Base-by-base conservation (phyloP, 805 yeast species). In the Starmerella roubikii region DNA sequence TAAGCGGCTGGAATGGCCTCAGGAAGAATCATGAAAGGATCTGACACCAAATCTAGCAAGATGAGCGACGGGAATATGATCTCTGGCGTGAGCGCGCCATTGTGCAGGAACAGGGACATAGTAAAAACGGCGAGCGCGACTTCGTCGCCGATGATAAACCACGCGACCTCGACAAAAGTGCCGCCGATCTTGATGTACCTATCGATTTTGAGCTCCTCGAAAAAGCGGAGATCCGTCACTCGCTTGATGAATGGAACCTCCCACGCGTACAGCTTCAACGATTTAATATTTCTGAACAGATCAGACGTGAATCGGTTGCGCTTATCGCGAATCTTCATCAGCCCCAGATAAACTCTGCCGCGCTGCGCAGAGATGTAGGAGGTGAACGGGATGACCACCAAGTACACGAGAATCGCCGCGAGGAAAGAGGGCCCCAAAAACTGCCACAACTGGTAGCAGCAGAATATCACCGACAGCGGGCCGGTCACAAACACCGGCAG, bases 241-340 rank as follows among this genome's bases (percentile, higher is more conserved):
- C 78, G 78, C 27, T 68, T 70, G 53, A 72, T 71, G 56, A 82
- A 85, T 2, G 97, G 94, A 21, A 57, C 62, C 61, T 91, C 99
- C 99, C 99, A 91, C 3, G 93, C 93, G 54, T 91, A 91, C 33
- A 93, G 68, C 56, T 91, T 91, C 54, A 91, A 66, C 8, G 95
- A 83, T 60, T 84, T 86, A 56, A 86, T 82, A 55, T 84, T 85
- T 57, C 81, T 79, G 56, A 86, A 67, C 40, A 85, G 81, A 57
- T 84, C 94, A 43, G 82, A 73, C 40, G 83, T 78, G 29, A 83
- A 65, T 48, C 93, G 75, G 12, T 93, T 80, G 66, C 99, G 76
- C 56, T 77, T 80, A 61, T 91, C 98, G 55, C 86, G 85, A 53
- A 71, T 69, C 42, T 67, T 68, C 96, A 86, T 86, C 57, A 83